Evolutionary conservation across 2,329 filamentous ascomycete species (phyloP).

Genomic region (Chrysoporthe austroafricana): DNA sequence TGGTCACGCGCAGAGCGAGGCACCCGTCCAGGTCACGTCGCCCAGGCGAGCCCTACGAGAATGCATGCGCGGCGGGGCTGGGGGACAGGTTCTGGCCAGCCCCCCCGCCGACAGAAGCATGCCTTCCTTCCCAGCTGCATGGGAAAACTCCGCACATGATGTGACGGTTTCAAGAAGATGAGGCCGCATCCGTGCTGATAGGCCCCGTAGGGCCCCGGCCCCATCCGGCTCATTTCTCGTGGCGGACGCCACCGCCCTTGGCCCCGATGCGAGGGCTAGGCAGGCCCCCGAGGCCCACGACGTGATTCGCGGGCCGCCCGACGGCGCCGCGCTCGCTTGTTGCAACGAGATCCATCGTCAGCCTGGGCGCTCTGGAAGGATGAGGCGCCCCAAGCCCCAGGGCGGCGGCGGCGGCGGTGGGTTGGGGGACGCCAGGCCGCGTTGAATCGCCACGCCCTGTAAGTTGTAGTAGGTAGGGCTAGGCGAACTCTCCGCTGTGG

Average conservation of each 20-base stretch:
- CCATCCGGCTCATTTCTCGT: conserved; percentile 7
- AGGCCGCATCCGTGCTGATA: conserved; percentile 4
- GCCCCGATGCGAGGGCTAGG: background rate
- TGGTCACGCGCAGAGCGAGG: background rate
- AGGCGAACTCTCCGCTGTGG: no score
- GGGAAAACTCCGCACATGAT: background rate
- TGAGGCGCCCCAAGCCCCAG: background rate
- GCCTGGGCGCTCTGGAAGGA: background rate
- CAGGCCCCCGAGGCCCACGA: background rate
- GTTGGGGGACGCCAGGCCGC: no score
- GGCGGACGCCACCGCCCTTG: conserved; percentile 7
- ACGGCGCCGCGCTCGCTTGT: background rate
- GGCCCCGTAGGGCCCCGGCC: background rate
- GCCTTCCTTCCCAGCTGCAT: background rate
- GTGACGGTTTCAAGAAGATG: conserved; percentile 9
- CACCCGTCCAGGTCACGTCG: background rate
- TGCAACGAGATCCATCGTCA: background rate
- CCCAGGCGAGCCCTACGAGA: background rate
- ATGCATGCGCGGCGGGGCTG: background rate
- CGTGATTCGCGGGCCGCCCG: background rate
- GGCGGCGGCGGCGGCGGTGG: background rate
- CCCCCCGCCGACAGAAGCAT: background rate
- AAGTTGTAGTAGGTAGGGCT: no score
- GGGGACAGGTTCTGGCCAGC: background rate
- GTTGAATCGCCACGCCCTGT: no score